Evolutionary conservation across 495 filamentous ascomycete species (phyloP).

Genomic region (Aspergillus steynii): DNA sequence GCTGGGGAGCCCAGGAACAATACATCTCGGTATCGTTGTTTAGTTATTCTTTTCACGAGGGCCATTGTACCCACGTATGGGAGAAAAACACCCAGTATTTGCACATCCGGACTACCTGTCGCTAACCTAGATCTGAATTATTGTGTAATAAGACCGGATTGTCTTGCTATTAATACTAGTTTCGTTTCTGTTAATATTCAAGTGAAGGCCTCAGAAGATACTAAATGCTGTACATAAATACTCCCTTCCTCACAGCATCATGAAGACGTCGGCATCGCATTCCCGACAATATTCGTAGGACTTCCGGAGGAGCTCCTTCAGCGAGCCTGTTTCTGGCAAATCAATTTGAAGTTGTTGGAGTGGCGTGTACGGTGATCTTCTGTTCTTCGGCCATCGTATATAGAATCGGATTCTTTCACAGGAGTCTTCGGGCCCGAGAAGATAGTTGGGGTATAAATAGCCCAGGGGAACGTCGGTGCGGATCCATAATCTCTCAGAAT

Average conservation of each 20-base stretch:
- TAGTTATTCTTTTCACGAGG: too few species aligned
- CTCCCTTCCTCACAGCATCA: neutral
- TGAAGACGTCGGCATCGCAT: neutral
- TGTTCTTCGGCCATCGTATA: conserved; percentile 1
- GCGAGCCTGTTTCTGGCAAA: neutral
- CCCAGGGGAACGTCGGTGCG: neutral
- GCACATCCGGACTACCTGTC: too few species aligned
- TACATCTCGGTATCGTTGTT: neutral
- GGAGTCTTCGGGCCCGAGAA: neutral
- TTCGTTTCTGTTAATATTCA: neutral
- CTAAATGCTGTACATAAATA: neutral
- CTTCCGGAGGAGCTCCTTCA: neutral
- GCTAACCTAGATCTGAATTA: neutral
- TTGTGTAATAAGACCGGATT: neutral
- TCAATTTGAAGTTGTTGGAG: neutral
- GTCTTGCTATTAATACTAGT: neutral
- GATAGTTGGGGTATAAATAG: neutral
- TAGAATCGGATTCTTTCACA: neutral
- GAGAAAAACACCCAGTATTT: too few species aligned
- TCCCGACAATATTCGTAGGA: neutral
- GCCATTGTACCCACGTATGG: too few species aligned
- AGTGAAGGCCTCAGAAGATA: neutral
- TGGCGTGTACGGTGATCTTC: conserved; percentile 1
- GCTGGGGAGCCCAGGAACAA: neutral
- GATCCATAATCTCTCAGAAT: neutral